A percentile compares a stretch with the other conserved stretches of the same genome.
phyloP scores from a whole-genome alignment of 257 asterid species.

The Coffea eugenioides region DNA sequence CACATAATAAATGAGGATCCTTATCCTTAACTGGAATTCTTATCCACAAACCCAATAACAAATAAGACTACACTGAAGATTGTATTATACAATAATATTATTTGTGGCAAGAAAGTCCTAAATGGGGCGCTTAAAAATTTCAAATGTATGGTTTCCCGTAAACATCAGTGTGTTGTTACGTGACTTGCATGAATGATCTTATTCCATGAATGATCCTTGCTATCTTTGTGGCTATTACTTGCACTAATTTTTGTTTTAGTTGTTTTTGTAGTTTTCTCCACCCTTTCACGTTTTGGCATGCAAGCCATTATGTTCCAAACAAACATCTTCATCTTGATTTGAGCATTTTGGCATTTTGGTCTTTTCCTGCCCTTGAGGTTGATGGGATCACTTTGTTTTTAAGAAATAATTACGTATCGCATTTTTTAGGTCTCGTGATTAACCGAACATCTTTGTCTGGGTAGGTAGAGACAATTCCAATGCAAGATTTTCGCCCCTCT shows the following conservation, averaged over 20 bases:
- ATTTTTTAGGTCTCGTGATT: not conserved
- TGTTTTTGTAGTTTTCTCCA: not conserved
- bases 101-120: not conserved
- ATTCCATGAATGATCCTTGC: not conserved
- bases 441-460: not conserved
- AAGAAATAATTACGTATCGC: not conserved
- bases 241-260: not conserved
- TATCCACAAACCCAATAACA: not conserved
- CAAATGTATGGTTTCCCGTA: not conserved
- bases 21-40: too few species aligned
- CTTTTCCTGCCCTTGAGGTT: not conserved
- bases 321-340: not conserved
- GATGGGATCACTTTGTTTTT: not conserved
- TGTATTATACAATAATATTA: not conserved
- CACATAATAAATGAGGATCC: not conserved
- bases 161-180: not conserved
- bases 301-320: not conserved
- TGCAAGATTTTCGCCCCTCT: not conserved
- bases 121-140: not conserved
- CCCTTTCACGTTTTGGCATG: slow-evolving; percentile 1
- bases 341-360: not conserved
- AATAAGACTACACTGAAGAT: not conserved
- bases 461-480: not conserved
- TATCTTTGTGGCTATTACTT: not conserved
- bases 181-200: not conserved